Conservation (phyloP, 2,329 filamentous ascomycete species). For the Claviceps monticola region DNA sequence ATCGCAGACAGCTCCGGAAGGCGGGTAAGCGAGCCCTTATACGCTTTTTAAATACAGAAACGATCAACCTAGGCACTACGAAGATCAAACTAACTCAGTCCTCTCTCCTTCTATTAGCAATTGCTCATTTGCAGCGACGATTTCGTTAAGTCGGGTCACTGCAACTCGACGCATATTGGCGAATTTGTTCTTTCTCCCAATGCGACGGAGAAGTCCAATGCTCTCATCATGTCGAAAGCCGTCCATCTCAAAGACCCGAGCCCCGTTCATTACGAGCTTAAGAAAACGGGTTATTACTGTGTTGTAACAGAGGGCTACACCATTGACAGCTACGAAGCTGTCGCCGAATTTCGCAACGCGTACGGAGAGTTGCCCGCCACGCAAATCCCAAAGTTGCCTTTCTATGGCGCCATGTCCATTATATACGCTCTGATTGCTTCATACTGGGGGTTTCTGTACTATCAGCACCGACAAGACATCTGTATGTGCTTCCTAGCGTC, state of each 20-base stretch:
- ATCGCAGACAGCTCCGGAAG: slow-evolving; percentile 45
- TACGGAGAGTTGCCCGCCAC: slow-evolving; percentile 92
- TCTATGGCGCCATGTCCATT: slow-evolving; percentile 89
- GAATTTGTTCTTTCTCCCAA: slow-evolving; percentile 72
- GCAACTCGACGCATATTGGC: slow-evolving; percentile 64
- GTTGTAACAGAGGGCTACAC: slow-evolving; percentile 65
- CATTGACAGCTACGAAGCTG: slow-evolving; percentile 56
- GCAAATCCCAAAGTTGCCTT: slow-evolving; percentile 92
- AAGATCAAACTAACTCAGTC: background rate
- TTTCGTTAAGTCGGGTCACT: slow-evolving; percentile 54
- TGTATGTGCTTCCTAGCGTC: slow-evolving; percentile 31
- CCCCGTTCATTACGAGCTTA: slow-evolving; percentile 68
- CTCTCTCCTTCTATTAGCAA: slow-evolving; percentile 15
- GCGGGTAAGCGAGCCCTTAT: slow-evolving; percentile 27
- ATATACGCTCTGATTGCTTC: slow-evolving; percentile 77
- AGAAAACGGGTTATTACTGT: slow-evolving; percentile 92
- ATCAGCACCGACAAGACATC: slow-evolving; percentile 87
- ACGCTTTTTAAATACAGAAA: background rate
- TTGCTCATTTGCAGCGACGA: slow-evolving; percentile 59
- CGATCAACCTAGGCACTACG: background rate
- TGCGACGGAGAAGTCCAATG: slow-evolving; percentile 56
- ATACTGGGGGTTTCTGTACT: slow-evolving; percentile 89
- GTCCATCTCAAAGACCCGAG: slow-evolving; percentile 65
- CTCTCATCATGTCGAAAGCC: slow-evolving; percentile 63
- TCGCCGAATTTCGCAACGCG: slow-evolving; percentile 87